Percentiles rank a stretch among this genome's conserved stretches.
These are phyloP conservation scores for Papiliotrema fonsecae DNA, from an alignment of 1,284 basidiomycete genomes.

Conservation along the genomic window DNA sequence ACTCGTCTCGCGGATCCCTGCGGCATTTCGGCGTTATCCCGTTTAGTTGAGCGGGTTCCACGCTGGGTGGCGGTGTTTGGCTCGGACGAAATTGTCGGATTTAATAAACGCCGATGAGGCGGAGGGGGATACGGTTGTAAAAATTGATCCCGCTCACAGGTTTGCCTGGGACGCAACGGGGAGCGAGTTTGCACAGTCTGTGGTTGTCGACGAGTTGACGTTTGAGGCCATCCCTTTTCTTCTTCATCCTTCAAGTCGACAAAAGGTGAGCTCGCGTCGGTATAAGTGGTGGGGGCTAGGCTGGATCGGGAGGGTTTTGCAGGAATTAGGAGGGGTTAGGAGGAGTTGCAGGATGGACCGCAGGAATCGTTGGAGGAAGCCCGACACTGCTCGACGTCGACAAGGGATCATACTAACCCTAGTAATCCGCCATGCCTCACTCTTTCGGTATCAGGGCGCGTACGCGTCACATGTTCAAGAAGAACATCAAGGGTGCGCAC, in stretches of 20 bases:
- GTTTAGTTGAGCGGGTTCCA: too few species aligned
- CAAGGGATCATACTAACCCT: too few species aligned
- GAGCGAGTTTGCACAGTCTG: neutral
- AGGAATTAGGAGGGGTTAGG: too few species aligned
- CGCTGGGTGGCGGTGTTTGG: too few species aligned
- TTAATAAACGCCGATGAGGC: conserved; percentile 7
- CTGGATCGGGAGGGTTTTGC: too few species aligned
- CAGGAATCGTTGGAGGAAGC: too few species aligned
- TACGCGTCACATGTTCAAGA: conserved; percentile 99
- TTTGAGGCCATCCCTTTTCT: too few species aligned
- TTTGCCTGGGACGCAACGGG: neutral
- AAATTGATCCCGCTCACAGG: conserved; percentile 5
- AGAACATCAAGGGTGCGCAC: conserved; percentile 79
- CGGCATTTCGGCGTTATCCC: neutral
- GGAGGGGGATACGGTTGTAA: neutral
- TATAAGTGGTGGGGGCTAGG: too few species aligned
- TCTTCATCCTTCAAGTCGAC: conserved; percentile 1
- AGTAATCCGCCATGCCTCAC: conserved; percentile 79
- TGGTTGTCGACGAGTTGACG: neutral
- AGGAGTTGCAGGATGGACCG: too few species aligned
- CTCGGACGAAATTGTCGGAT: conserved; percentile 7
- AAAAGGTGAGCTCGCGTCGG: neutral
- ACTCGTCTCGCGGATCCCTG: too few species aligned
- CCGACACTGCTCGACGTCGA: too few species aligned
- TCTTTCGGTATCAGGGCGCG: conserved; percentile 99